These are phyloP conservation scores for Mycena galopus DNA, from an alignment of 768 basidiomycete genomes.

Conservation along the genomic window DNA sequence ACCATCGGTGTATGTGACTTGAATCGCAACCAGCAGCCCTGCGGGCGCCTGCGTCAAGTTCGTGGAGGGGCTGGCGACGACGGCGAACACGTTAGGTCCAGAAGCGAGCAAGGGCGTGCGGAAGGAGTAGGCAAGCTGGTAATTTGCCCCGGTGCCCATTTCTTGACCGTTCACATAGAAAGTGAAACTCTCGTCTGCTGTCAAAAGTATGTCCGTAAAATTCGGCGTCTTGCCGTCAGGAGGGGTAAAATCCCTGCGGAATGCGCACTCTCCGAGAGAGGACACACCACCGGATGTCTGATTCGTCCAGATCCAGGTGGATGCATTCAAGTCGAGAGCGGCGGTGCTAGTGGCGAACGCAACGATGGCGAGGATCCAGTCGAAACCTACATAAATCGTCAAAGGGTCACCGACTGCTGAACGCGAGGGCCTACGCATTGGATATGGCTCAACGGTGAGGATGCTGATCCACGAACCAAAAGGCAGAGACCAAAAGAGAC, in stretches of 20 bases:
- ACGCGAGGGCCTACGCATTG: not conserved
- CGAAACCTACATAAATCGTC: not conserved
- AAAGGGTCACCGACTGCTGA: not conserved
- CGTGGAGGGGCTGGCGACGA: conserved; percentile 36
- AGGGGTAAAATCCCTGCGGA: not conserved
- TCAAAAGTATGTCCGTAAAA: not conserved
- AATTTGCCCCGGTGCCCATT: conserved; percentile 40
- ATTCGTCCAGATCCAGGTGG: not conserved
- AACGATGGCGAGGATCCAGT: not conserved
- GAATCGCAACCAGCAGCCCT: conserved; percentile 45
- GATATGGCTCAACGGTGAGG: not conserved
- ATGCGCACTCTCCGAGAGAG: not conserved
- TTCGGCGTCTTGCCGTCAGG: not conserved
- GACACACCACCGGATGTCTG: not conserved
- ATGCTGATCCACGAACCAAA: too few species aligned
- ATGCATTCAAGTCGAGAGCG: not conserved
- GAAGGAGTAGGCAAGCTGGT: conserved; percentile 40
- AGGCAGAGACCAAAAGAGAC: too few species aligned
- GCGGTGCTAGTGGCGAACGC: not conserved
- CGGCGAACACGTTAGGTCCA: conserved; percentile 49
- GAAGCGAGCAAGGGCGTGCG: conserved; percentile 42
- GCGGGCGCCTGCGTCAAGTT: conserved; percentile 38
- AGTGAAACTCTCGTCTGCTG: conserved; percentile 33
- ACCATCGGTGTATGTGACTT: conserved; percentile 47
- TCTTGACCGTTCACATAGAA: conserved; percentile 47